phyloP scores from a whole-genome alignment of 352 stramenopile species.

The Phytophthora capsici region DNA sequence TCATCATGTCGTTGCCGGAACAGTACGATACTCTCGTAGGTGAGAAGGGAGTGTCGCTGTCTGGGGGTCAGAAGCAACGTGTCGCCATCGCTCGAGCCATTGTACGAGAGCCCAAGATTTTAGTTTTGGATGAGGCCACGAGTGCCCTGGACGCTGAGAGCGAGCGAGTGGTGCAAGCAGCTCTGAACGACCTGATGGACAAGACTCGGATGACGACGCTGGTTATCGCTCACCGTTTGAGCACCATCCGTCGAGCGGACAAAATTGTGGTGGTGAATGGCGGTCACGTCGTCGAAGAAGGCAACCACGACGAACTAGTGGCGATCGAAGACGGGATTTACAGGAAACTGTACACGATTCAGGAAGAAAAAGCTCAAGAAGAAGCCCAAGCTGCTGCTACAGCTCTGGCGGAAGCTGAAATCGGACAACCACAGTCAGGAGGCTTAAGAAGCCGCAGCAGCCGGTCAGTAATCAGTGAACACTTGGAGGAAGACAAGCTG shows the following conservation, averaged over 20 bases:
- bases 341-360: slow-evolving; percentile 34
- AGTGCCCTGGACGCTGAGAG: slow-evolving; percentile 51
- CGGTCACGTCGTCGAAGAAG: slow-evolving; percentile 53
- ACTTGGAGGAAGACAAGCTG: background rate
- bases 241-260: slow-evolving; percentile 47
- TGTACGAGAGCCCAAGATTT: slow-evolving; percentile 50
- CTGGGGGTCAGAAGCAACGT: slow-evolving; percentile 64
- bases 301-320: slow-evolving; percentile 45
- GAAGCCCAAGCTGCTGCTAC: slow-evolving; percentile 6
- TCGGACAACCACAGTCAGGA: slow-evolving; percentile 6
- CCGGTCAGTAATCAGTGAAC: background rate
- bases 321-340: slow-evolving; percentile 22
- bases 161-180: slow-evolving; percentile 36
- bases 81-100: slow-evolving; percentile 66
- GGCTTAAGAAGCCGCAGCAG: background rate
- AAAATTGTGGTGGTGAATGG: slow-evolving; percentile 55
- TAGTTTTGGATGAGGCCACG: slow-evolving; percentile 70
- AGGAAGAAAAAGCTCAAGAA: slow-evolving; percentile 23
- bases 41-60: slow-evolving; percentile 79
- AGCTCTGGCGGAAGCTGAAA: slow-evolving; percentile 7
- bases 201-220: slow-evolving; percentile 42
- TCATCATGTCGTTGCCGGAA: slow-evolving; percentile 86
- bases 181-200: slow-evolving; percentile 29
- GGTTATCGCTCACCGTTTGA: slow-evolving; percentile 54
- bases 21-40: slow-evolving; percentile 79